Base-by-base conservation (phyloP, 2,329 filamentous ascomycete genomes). In the Colletotrichum tropicicola region DNA sequence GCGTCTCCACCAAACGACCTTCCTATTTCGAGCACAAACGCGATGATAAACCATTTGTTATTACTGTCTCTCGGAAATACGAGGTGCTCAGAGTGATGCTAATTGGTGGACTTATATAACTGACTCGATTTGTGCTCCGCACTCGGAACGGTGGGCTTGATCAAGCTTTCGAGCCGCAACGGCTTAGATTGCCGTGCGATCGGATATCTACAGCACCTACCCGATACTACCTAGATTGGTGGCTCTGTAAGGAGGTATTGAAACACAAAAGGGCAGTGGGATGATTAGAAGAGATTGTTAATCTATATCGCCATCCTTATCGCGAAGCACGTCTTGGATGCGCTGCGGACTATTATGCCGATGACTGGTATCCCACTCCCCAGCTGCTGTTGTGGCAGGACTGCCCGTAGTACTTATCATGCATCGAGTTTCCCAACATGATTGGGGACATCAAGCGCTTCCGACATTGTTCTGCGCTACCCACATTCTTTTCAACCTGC, bases 211-310 rank as follows among this genome's bases (percentile, higher is more conserved):
- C 35, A 51, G n/a, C 53, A 58, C 59, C 53, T 58, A 57, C 53
- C 59, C 35, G 17, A 62, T 62, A 13, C 21, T 44, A 62, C 59
- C 59, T 62, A 62, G 59, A 30, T 25, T 9, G 17, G 27, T 62
- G 53, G 44, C 45, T 44, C 27, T 28, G 7, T n/a, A 19, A 8
- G 13, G 6, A 44, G 8, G n/a, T 19, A 51, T 21, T 28, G 45
- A 37, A 28, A 43, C 23, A 23, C 32, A 45, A 37, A 56, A 47
- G 39, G 13, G 7, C 5, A 32, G 13, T 35, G 27, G 21, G 15
- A 27, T 37, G 17, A 44, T 28, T 21, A 28, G 43, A 39, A 21
- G 8, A 27, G 23, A n/a, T 44, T 27, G 28, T 43, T 28, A 28
- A 49, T 45, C 30, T 43, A 55, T 35, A 51, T 58, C 53, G 45